Conservation (phyloP, 352 stramenopile genomes). For the Phytopythium montanum region DNA sequence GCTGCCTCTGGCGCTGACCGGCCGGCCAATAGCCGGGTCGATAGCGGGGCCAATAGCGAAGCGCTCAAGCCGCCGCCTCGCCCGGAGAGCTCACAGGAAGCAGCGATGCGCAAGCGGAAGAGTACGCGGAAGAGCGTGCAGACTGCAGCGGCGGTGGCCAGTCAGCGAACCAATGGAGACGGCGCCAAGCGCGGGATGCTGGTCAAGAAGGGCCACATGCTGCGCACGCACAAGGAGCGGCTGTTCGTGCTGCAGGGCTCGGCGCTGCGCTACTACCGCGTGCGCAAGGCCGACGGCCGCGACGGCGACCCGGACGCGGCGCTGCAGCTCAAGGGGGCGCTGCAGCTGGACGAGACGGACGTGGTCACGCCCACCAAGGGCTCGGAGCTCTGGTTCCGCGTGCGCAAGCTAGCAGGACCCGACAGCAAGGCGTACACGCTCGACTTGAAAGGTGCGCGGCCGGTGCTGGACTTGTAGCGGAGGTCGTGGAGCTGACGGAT, state of each 20-base stretch:
- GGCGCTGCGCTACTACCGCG: conserved; percentile 42
- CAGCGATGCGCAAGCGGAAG: conserved; percentile 1
- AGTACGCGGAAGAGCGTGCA: neutral
- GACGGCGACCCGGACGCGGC: conserved; percentile 10
- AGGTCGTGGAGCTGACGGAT: neutral
- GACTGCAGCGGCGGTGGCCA: neutral
- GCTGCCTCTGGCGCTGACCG: neutral
- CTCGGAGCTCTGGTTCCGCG: conserved; percentile 57
- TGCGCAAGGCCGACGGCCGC: conserved; percentile 1
- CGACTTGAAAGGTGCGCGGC: conserved; percentile 51
- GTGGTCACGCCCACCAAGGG: conserved; percentile 42
- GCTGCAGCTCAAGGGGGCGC: conserved; percentile 35
- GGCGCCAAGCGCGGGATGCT: conserved; percentile 33
- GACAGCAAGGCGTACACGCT: conserved; percentile 60
- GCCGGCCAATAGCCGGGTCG: too few species aligned
- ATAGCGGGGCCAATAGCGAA: neutral
- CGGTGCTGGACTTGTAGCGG: neutral
- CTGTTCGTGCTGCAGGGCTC: conserved; percentile 42
- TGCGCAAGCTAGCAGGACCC: conserved; percentile 47
- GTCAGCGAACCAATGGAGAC: neutral
- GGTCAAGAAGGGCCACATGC: conserved; percentile 48
- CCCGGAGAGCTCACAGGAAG: neutral
- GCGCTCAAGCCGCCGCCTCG: neutral
- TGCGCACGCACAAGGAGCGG: conserved; percentile 53
- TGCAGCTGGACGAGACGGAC: conserved; percentile 40